phyloP scores from a whole-genome alignment of 805 yeast genomes.

The Cyberlindnera sargentensis region DNA sequence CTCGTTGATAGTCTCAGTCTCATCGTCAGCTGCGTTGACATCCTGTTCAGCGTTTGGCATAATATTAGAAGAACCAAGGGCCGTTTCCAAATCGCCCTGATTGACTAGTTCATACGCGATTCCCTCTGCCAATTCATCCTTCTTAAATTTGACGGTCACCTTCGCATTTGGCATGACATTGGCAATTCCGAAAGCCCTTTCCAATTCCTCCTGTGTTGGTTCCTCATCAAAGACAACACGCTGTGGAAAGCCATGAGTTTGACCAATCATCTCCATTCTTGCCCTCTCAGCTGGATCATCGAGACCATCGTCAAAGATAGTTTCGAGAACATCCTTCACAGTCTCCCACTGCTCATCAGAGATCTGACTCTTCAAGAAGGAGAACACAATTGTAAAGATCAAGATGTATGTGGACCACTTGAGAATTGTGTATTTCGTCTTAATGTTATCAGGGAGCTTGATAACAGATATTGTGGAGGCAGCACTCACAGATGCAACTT shows the following conservation, averaged over 20 bases:
- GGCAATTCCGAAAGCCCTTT: not conserved
- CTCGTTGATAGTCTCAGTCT: not conserved
- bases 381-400: conserved; percentile 3
- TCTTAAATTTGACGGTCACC: too few relatives aligned
- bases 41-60: not conserved
- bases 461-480: conserved; percentile 65
- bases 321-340: conserved; percentile 7
- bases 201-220: too few relatives aligned
- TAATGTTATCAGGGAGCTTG: conserved; percentile 45
- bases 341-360: conserved; percentile 13
- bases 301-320: conserved; percentile 11
- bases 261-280: too few relatives aligned
- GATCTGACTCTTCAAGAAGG: conserved; percentile 6
- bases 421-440: conserved; percentile 6
- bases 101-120: not conserved
- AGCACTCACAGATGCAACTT: conserved; percentile 68
- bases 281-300: not conserved
- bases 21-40: not conserved
- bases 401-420: conserved; percentile 7
- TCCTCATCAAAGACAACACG: too few relatives aligned
- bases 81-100: not conserved
- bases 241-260: too few relatives aligned
- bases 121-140: too few relatives aligned
- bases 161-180: not conserved
- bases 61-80: not conserved